Percentiles rank a stretch among this genome's conserved stretches.
These are phyloP conservation scores for Solanum peruvianum DNA, from an alignment of 257 asterid species.

Conservation along the genomic window DNA sequence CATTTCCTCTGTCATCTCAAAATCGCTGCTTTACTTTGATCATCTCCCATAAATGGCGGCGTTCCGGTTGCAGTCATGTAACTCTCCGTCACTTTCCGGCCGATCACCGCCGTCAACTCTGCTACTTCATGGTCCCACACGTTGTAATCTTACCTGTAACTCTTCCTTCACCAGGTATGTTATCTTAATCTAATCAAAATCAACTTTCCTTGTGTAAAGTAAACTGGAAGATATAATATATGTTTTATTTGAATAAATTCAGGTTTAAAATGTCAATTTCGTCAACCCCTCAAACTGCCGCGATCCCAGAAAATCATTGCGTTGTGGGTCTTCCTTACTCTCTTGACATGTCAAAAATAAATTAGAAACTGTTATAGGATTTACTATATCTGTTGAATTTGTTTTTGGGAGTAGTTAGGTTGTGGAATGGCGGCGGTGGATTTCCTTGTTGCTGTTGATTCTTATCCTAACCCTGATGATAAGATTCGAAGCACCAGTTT, in stretches of 20 bases:
- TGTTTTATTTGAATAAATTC: background rate
- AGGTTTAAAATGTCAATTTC: background rate
- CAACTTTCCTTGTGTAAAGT: background rate
- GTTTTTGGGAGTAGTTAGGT: constrained; percentile 42
- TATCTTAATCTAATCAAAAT: background rate
- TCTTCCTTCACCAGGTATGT: background rate
- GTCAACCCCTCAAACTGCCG: background rate
- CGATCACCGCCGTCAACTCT: background rate
- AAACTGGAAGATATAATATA: background rate
- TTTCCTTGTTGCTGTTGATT: constrained; percentile 63
- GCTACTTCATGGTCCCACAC: background rate
- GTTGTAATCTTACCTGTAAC: background rate
- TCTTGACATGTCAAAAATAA: background rate
- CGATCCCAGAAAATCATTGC: background rate
- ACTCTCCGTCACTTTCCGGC: background rate
- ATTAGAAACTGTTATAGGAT: background rate
- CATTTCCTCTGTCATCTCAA: background rate
- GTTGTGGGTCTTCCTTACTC: background rate
- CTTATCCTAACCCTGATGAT: constrained; percentile 88
- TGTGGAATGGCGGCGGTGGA: constrained; percentile 56
- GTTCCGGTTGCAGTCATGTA: background rate
- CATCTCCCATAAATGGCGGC: background rate
- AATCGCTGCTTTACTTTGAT: background rate
- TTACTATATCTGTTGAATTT: background rate
- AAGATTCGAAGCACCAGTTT: constrained; percentile 69